phyloP scores from a whole-genome alignment of 495 filamentous ascomycete genomes.

The Xylaria castorea region DNA sequence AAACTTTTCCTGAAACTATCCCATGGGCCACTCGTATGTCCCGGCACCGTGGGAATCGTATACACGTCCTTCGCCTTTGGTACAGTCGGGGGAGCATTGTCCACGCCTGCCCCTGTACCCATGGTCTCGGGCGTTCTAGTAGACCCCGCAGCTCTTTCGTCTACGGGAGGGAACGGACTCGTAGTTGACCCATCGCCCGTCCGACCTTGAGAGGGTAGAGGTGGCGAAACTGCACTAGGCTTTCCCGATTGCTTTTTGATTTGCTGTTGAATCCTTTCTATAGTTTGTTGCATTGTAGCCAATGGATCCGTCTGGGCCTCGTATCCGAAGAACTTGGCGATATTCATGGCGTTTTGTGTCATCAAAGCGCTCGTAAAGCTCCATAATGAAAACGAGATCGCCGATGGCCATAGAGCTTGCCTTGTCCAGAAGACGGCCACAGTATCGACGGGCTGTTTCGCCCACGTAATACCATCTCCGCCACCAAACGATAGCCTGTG shows the following conservation, averaged over 20 bases:
- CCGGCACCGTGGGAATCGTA: slow-evolving; percentile 47
- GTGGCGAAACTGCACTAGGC: slow-evolving; percentile 25
- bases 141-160: slow-evolving; percentile 31
- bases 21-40: slow-evolving; percentile 44
- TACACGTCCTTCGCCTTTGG: slow-evolving; percentile 39
- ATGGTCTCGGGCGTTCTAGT: slow-evolving; percentile 34
- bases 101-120: slow-evolving; percentile 36
- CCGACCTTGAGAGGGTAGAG: slow-evolving; percentile 29
- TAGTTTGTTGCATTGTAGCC: slow-evolving; percentile 31
- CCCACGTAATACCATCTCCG: slow-evolving; percentile 38
- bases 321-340: slow-evolving; percentile 46
- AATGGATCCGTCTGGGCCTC: slow-evolving; percentile 22
- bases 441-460: slow-evolving; percentile 41
- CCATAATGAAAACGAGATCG: slow-evolving; percentile 44
- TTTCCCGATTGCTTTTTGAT: slow-evolving; percentile 40
- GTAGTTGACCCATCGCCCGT: slow-evolving; percentile 32
- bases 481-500: slow-evolving; percentile 43
- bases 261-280: slow-evolving; percentile 41
- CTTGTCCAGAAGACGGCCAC: slow-evolving; percentile 36
- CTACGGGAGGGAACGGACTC: slow-evolving; percentile 28
- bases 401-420: slow-evolving; percentile 45
- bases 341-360: slow-evolving; percentile 36
- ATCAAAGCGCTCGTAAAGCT: slow-evolving; percentile 41
- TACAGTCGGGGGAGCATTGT: slow-evolving; percentile 29
- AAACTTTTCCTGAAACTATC: slow-evolving; percentile 63